phyloP scores from a whole-genome alignment of 768 basidiomycete species.

The Porphyrellus cyaneotinctus region DNA sequence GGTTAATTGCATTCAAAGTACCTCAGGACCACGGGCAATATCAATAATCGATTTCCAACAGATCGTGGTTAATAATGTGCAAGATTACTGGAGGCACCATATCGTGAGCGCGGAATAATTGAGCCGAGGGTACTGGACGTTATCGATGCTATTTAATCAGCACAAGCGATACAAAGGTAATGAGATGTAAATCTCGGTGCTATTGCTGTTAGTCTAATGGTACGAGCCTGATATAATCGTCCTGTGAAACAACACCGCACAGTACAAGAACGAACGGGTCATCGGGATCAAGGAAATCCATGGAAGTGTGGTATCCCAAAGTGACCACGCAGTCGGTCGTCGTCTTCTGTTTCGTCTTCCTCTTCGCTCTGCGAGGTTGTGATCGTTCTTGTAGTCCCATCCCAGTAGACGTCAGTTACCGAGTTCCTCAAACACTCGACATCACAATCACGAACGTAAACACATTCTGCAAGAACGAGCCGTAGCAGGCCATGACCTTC shows the following conservation, averaged over 20 bases:
- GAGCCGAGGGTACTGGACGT: too few species aligned
- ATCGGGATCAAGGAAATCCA: neutral
- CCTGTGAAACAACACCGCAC: too few species aligned
- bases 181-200: too few species aligned
- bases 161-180: too few species aligned
- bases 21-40: neutral
- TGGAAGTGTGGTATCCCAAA: neutral
- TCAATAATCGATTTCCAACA: neutral
- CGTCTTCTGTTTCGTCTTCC: neutral
- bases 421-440: slow-evolving; percentile 1
- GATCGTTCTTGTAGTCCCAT: slow-evolving; percentile 4
- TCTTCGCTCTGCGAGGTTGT: neutral
- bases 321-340: neutral
- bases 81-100: too few species aligned
- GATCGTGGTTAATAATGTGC: neutral
- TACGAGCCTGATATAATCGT: too few species aligned
- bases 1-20: slow-evolving; percentile 24
- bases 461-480: slow-evolving; percentile 13
- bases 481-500: slow-evolving; percentile 9
- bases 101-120: too few species aligned
- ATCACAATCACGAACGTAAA: slow-evolving; percentile 2
- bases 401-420: slow-evolving; percentile 18
- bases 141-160: too few species aligned
- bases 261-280: neutral
- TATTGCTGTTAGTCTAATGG: too few species aligned